phyloP scores from a whole-genome alignment of 495 filamentous ascomycete species.

The Ascodesmis nigricans region DNA sequence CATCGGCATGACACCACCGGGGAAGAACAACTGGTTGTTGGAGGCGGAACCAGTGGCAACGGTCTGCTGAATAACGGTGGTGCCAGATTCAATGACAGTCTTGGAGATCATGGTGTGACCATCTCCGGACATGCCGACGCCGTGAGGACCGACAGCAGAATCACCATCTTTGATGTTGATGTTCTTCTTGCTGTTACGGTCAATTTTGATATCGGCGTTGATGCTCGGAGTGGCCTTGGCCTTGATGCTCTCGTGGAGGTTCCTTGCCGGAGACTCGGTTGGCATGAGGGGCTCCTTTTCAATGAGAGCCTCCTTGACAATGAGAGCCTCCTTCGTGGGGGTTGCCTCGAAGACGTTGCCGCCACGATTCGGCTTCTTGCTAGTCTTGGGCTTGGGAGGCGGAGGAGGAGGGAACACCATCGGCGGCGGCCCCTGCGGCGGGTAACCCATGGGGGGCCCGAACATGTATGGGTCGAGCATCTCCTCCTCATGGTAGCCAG shows the following conservation, averaged over 20 bases:
- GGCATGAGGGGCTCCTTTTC: neutral
- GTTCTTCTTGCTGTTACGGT: slow-evolving; percentile 17
- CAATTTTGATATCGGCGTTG: slow-evolving; percentile 13
- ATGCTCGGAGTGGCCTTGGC: slow-evolving; percentile 7
- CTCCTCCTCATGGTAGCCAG: slow-evolving; percentile 2
- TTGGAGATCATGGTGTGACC: neutral
- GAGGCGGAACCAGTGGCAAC: slow-evolving; percentile 7
- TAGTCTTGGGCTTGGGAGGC: slow-evolving; percentile 1
- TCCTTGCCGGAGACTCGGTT: neutral
- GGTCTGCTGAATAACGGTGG: slow-evolving; percentile 1
- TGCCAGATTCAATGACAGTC: slow-evolving; percentile 3
- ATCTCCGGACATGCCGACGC: slow-evolving; percentile 22
- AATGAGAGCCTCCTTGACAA: neutral
- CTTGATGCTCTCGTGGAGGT: slow-evolving; percentile 7
- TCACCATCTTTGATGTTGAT: slow-evolving; percentile 22
- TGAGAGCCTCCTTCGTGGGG: slow-evolving; percentile 4
- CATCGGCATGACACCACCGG: slow-evolving; percentile 20
- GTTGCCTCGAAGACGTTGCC: slow-evolving; percentile 17
- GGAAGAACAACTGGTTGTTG: slow-evolving; percentile 17
- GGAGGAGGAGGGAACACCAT: slow-evolving; percentile 1
- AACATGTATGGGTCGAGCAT: too few species aligned
- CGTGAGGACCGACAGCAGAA: slow-evolving; percentile 16
- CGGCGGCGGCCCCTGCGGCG: too few species aligned
- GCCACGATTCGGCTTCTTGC: slow-evolving; percentile 10
- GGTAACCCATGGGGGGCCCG: too few species aligned